A percentile compares a stretch with the other conserved stretches of the same genome.
phyloP scores from a whole-genome alignment of 768 basidiomycete genomes.

The Chalciporus piperatus region DNA sequence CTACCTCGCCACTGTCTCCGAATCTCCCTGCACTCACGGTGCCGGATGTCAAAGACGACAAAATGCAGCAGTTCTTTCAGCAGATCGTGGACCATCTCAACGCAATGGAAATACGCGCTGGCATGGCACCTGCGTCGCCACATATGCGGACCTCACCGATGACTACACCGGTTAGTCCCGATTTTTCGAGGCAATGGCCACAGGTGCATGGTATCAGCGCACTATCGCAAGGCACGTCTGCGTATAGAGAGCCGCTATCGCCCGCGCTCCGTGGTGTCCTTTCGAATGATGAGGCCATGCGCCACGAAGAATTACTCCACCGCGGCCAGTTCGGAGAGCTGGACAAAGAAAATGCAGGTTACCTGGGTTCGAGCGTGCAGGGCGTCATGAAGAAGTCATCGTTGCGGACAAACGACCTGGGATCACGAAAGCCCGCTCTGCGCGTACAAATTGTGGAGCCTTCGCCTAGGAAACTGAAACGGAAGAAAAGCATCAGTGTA shows the following conservation, averaged over 20 bases:
- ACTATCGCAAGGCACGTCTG: background rate
- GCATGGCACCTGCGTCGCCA: constrained; percentile 18
- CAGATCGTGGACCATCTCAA: constrained; percentile 82
- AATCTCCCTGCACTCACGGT: constrained; percentile 49
- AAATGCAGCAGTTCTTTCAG: constrained; percentile 80
- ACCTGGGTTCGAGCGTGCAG: constrained; percentile 1
- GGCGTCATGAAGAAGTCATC: constrained; percentile 44
- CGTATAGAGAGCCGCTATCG: constrained; percentile 39
- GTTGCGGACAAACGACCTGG: constrained; percentile 31
- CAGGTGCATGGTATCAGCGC: constrained; percentile 4
- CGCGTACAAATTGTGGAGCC: constrained; percentile 58
- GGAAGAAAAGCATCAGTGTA: constrained; percentile 19
- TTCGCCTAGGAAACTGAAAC: constrained; percentile 36
- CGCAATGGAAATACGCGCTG: constrained; percentile 59
- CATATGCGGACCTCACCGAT: constrained; percentile 9
- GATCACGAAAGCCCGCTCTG: constrained; percentile 18
- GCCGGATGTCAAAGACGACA: constrained; percentile 72
- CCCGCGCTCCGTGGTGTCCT: constrained; percentile 9
- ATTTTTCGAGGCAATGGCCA: constrained; percentile 19
- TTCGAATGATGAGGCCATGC: constrained; percentile 4
- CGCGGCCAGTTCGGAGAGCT: constrained; percentile 19
- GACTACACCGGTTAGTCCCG: constrained; percentile 14
- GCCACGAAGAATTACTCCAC: background rate
- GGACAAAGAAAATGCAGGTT: constrained; percentile 59
- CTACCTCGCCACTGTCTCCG: constrained; percentile 33